Conservation (phyloP, 192 early-diverging fungal genomes). For the Dimargaris verticillata region DNA sequence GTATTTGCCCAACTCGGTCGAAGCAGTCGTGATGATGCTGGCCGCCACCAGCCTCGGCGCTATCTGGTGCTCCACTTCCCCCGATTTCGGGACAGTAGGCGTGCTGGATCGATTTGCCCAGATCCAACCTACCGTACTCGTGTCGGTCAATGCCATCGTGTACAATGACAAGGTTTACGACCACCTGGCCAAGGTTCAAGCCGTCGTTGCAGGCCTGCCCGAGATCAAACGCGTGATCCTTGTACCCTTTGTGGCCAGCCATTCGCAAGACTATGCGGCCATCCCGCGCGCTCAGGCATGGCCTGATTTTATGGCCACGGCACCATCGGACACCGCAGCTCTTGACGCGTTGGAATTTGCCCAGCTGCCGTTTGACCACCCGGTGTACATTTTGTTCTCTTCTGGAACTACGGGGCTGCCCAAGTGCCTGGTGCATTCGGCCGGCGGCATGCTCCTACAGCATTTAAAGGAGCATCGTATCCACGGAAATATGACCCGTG, state of each 20-base stretch:
- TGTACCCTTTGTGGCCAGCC: slow-evolving; percentile 45
- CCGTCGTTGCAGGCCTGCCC: slow-evolving; percentile 49
- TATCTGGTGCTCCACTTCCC: slow-evolving; percentile 84
- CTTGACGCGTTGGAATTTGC: slow-evolving; percentile 44
- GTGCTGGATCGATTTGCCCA: slow-evolving; percentile 88
- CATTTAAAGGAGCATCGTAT: slow-evolving; percentile 88
- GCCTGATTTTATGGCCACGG: slow-evolving; percentile 34
- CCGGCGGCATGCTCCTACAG: slow-evolving; percentile 80
- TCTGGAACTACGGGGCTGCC: slow-evolving; percentile 92
- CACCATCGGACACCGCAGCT: slow-evolving; percentile 14
- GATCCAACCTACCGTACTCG: slow-evolving; percentile 76
- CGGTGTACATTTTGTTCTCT: slow-evolving; percentile 78
- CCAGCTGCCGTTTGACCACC: slow-evolving; percentile 82
- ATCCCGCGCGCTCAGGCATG: slow-evolving; percentile 21
- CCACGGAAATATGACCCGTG: slow-evolving; percentile 51
- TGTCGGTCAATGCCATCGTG: slow-evolving; percentile 78
- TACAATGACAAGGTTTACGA: slow-evolving; percentile 81
- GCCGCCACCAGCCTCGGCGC: slow-evolving; percentile 70
- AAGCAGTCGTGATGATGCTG: slow-evolving; percentile 66
- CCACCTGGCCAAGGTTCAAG: slow-evolving; percentile 56
- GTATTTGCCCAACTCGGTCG: slow-evolving; percentile 74
- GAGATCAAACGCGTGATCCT: slow-evolving; percentile 61
- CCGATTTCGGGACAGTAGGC: slow-evolving; percentile 83
- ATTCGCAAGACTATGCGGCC: slow-evolving; percentile 15
- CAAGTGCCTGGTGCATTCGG: slow-evolving; percentile 91